Conservation (phyloP, 805 yeast species). For the Clavispora phyllophila region DNA sequence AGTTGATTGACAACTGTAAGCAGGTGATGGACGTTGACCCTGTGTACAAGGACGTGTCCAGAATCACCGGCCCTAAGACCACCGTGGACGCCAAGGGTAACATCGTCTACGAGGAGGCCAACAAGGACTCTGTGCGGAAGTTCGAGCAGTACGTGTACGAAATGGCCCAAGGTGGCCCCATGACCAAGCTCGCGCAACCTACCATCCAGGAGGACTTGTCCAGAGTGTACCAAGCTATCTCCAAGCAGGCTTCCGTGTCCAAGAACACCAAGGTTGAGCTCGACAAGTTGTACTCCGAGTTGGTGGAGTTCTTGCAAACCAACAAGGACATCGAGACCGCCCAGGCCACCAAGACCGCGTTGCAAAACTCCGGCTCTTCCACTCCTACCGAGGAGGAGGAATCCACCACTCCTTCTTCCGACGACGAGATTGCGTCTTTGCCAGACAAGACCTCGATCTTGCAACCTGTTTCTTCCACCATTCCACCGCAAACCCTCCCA, state of each 20-base stretch:
- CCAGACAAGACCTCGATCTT: conserved; percentile 64
- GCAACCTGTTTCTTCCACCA: conserved; percentile 67
- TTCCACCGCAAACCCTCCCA: conserved; percentile 84
- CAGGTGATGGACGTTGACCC: conserved; percentile 79
- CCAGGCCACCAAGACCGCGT: conserved; percentile 51
- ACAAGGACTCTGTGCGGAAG: conserved; percentile 88
- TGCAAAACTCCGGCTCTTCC: conserved; percentile 41
- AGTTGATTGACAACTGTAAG: conserved; percentile 90
- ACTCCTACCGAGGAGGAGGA: conserved; percentile 36
- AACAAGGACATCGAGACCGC: conserved; percentile 68
- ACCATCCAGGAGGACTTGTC: conserved; percentile 82
- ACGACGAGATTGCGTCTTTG: conserved; percentile 83
- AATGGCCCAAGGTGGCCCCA: conserved; percentile 92
- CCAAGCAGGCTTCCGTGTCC: conserved; percentile 64
- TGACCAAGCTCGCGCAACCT: conserved; percentile 66
- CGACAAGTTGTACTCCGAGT: conserved; percentile 64
- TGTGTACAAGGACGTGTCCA: conserved; percentile 90
- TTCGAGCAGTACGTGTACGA: conserved; percentile 92
- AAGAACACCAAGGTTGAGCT: conserved; percentile 62
- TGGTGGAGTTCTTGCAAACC: conserved; percentile 62
- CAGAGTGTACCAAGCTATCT: conserved; percentile 74
- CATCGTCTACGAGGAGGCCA: conserved; percentile 75
- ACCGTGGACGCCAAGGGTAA: conserved; percentile 84
- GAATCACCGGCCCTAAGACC: conserved; percentile 94
- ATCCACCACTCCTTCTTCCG: conserved; percentile 29